Conservation (phyloP, 176 grass and related monocot species). For the Pontederia paniculata region DNA sequence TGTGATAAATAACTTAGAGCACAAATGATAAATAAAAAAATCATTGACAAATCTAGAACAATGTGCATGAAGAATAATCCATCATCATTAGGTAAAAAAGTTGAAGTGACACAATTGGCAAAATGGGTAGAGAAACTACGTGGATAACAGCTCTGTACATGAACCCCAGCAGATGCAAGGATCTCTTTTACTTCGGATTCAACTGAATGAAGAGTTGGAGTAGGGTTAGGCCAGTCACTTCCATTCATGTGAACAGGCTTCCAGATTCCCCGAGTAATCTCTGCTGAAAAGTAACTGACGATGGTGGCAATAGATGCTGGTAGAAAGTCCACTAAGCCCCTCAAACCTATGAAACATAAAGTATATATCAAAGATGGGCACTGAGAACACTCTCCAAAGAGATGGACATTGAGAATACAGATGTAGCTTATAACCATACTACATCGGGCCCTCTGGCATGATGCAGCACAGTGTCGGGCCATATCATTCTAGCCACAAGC, state of each 20-base stretch:
- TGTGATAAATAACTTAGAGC: too few relatives aligned
- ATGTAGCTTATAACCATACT: not conserved
- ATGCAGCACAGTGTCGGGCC: too few relatives aligned
- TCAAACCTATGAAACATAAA: slow-evolving; percentile 50
- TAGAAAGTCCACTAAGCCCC: slow-evolving; percentile 87
- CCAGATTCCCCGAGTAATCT: slow-evolving; percentile 99
- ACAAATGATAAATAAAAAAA: too few relatives aligned
- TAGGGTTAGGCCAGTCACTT: slow-evolving; percentile 86
- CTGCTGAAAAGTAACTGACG: slow-evolving; percentile 89
- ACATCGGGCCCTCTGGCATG: too few relatives aligned
- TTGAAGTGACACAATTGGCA: not conserved
- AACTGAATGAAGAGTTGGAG: slow-evolving; percentile 62
- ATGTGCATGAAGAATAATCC: too few relatives aligned
- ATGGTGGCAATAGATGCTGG: slow-evolving; percentile 92
- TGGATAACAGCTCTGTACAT: slow-evolving; percentile 83
- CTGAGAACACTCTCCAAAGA: slow-evolving; percentile 4
- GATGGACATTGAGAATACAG: not conserved
- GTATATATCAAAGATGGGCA: slow-evolving; percentile 17
- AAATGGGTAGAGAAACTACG: slow-evolving; percentile 30
- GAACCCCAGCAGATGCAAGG: slow-evolving; percentile 82
- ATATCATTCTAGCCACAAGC: too few relatives aligned
- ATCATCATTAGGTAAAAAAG: too few relatives aligned
- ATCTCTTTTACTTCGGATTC: slow-evolving; percentile 94
- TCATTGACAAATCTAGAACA: too few relatives aligned
- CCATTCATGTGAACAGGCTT: slow-evolving; percentile 94